phyloP scores from a whole-genome alignment of 139 green algal genomes.

The Chlorella vulgaris region DNA sequence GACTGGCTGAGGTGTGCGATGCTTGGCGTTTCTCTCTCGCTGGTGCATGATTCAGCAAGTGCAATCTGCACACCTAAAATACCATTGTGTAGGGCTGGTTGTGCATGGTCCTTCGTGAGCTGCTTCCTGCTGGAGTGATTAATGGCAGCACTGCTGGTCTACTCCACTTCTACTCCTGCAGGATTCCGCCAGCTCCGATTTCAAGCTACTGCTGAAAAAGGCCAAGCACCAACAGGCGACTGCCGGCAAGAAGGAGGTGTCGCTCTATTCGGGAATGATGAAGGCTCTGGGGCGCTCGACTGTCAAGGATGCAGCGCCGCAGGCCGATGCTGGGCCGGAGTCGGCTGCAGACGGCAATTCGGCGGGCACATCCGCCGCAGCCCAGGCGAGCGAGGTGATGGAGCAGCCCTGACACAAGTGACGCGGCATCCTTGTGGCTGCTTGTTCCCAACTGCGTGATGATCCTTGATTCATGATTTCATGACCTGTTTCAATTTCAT shows the following conservation, averaged over 20 bases:
- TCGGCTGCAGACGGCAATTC: background rate
- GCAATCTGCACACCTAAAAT: too few species aligned
- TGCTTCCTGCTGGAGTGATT: too few species aligned
- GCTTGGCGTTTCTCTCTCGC: too few species aligned
- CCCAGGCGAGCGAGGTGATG: background rate
- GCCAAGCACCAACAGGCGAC: constrained; percentile 28
- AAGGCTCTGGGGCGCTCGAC: background rate
- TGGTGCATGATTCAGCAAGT: too few species aligned
- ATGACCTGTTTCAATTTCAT: too few species aligned
- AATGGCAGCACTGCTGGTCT: background rate
- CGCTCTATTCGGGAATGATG: constrained; percentile 21
- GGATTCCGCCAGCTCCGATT: constrained; percentile 34
- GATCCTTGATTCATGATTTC: too few species aligned
- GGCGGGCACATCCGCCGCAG: background rate
- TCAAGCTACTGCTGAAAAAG: constrained; percentile 37
- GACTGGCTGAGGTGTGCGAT: constrained; percentile 9
- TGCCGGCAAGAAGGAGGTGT: constrained; percentile 30
- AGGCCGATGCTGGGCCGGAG: background rate
- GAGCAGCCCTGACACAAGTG: background rate
- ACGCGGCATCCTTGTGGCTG: too few species aligned
- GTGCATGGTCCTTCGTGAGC: too few species aligned
- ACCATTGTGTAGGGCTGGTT: too few species aligned
- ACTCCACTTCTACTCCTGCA: background rate
- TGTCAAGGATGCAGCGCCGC: background rate
- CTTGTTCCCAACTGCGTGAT: too few species aligned